A percentile compares a stretch with the other conserved stretches of the same genome.
Evolutionary conservation across 2,329 filamentous ascomycete species (phyloP).

Genomic region (Aspergillus sp.): DNA sequence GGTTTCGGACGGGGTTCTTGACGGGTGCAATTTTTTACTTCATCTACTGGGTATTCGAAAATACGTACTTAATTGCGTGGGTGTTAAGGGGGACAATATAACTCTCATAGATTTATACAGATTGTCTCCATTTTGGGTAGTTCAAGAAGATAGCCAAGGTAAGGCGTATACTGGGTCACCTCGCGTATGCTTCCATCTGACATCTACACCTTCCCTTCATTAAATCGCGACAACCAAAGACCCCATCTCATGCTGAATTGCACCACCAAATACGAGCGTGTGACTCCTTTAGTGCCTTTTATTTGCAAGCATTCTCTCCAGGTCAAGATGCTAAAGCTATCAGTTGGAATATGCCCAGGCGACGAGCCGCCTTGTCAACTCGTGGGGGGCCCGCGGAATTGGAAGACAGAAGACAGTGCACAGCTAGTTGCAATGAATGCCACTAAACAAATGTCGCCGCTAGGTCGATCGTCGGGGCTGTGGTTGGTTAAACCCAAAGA

Average conservation of each 20-base stretch:
- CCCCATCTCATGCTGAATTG: not conserved
- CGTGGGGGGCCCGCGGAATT: no score
- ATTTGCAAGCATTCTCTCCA: not conserved
- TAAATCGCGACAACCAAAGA: not conserved
- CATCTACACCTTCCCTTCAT: not conserved
- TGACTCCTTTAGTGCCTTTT: not conserved
- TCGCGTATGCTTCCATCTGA: not conserved
- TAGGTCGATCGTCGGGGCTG: not conserved
- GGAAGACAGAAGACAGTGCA: not conserved
- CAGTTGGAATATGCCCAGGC: not conserved
- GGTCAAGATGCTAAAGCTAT: not conserved
- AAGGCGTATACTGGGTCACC: not conserved
- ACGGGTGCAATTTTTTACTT: not conserved
- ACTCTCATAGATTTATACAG: not conserved
- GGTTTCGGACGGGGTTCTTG: slow-evolving; percentile 2
- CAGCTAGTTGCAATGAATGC: not conserved
- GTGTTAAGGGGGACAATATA: not conserved
- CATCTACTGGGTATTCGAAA: not conserved
- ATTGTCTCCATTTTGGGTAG: not conserved
- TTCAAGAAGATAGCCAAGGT: not conserved
- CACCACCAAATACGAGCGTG: not conserved
- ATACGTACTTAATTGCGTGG: slow-evolving; percentile 5
- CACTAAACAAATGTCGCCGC: not conserved
- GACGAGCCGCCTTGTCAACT: not conserved
- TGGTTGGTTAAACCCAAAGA: not conserved